These are phyloP conservation scores for Syzygium aqueum DNA, from an alignment of 345 rosid genomes.

Conservation along the genomic window DNA sequence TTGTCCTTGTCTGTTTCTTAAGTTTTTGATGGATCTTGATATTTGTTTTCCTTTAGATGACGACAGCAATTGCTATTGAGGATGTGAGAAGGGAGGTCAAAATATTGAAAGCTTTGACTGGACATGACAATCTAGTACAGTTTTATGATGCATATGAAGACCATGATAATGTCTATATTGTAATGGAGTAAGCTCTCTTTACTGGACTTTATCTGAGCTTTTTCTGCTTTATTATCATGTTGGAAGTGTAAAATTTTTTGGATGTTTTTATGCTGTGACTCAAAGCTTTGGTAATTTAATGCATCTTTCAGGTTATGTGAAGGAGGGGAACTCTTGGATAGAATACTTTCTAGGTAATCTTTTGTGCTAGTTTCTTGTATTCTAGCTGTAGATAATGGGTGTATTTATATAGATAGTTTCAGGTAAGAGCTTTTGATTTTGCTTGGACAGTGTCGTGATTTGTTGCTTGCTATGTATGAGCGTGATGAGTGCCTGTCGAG, in stretches of 20 bases:
- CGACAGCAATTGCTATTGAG: slow-evolving; percentile 93
- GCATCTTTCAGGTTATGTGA: slow-evolving; percentile 65
- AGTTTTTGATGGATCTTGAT: not conserved
- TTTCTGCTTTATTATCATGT: not conserved
- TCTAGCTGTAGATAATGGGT: not conserved
- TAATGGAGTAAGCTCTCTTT: slow-evolving; percentile 81
- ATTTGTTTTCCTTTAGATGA: slow-evolving; percentile 45
- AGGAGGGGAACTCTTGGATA: slow-evolving; percentile 98
- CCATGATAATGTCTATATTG: slow-evolving; percentile 76
- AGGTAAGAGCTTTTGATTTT: too few relatives aligned
- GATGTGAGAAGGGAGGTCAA: slow-evolving; percentile 99
- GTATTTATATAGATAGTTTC: not conserved
- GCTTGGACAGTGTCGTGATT: too few relatives aligned
- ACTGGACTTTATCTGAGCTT: not conserved
- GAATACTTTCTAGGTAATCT: slow-evolving; percentile 89
- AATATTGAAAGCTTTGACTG: slow-evolving; percentile 75
- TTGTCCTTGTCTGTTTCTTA: not conserved
- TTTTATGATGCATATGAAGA: slow-evolving; percentile 94
- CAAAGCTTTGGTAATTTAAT: not conserved
- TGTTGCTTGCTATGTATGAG: too few relatives aligned
- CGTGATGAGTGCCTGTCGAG: too few relatives aligned
- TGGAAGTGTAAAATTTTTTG: not conserved
- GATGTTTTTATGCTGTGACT: not conserved
- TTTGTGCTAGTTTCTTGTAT: not conserved
- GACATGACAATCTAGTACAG: slow-evolving; percentile 70